A percentile compares a stretch with the other conserved stretches of the same genome.
Conservation (phyloP, 2,329 filamentous ascomycete species). For the Dactylellina drechsleri region DNA sequence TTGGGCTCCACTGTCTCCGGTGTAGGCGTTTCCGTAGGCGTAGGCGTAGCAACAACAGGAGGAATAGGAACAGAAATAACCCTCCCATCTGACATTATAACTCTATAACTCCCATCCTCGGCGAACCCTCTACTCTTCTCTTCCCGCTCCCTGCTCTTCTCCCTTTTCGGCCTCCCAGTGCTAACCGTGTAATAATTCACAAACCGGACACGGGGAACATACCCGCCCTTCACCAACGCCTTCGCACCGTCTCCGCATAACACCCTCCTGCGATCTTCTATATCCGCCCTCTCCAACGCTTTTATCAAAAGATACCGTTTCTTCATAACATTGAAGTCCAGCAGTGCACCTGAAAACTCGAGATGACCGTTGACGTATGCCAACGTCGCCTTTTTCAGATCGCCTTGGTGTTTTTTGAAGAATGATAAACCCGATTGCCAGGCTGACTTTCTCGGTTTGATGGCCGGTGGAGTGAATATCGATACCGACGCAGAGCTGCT, state of each 20-base stretch:
- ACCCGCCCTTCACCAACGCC: constrained; percentile 13
- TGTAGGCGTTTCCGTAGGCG: constrained; percentile 43
- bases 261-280: constrained; percentile 23
- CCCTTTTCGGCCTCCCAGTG: constrained; percentile 73
- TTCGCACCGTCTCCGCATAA: constrained; percentile 53
- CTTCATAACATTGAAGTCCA: constrained; percentile 77
- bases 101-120: constrained; percentile 46
- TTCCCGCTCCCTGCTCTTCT: constrained; percentile 17
- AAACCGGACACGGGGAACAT: constrained; percentile 73
- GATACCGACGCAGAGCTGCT: not conserved
- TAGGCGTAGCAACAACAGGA: constrained; percentile 34
- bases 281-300: constrained; percentile 68
- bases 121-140: constrained; percentile 1
- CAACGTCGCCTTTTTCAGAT: constrained; percentile 75
- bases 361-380: constrained; percentile 81
- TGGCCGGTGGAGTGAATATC: constrained; percentile 26
- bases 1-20: constrained; percentile 23
- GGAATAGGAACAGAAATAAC: constrained; percentile 38
- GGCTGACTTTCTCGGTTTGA: constrained; percentile 60
- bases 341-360: constrained; percentile 82
- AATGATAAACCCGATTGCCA: constrained; percentile 71
- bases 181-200: constrained; percentile 92
- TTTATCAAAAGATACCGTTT: constrained; percentile 75
- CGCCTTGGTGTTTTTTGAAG: constrained; percentile 80
- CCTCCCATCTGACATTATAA: constrained; percentile 7